These are phyloP conservation scores for Ogataea parapolymorpha DNA, from an alignment of 805 yeast species.

Conservation along the genomic window DNA sequence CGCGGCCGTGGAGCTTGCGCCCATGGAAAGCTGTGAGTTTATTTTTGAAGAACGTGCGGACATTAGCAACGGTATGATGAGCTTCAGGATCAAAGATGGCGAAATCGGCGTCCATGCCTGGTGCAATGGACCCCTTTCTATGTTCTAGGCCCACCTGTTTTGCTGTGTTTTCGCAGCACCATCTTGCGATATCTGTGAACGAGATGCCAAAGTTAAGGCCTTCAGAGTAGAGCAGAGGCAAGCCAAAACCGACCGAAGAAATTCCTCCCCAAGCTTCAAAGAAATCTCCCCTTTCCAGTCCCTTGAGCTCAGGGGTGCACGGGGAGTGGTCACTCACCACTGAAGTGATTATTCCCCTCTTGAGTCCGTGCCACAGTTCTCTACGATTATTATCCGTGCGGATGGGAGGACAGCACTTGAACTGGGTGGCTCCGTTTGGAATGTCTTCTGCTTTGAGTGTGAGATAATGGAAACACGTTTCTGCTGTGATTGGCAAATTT, in stretches of 20 bases:
- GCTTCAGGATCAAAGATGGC: conserved; percentile 70
- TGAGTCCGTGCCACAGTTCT: conserved; percentile 74
- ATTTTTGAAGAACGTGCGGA: conserved; percentile 69
- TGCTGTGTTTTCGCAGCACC: conserved; percentile 86
- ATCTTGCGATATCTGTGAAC: conserved; percentile 59
- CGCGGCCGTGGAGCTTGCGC: conserved; percentile 62
- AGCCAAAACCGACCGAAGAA: conserved; percentile 86
- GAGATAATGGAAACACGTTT: conserved; percentile 92
- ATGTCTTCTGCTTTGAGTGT: conserved; percentile 75
- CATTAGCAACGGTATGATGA: conserved; percentile 48
- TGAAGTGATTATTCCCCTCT: conserved; percentile 63
- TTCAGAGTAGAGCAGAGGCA: conserved; percentile 77
- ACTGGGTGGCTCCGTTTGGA: conserved; percentile 73
- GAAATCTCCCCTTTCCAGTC: conserved; percentile 79
- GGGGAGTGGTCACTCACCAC: conserved; percentile 97
- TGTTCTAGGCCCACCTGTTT: conserved; percentile 75
- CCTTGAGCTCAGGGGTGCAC: conserved; percentile 88
- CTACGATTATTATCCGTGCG: conserved; percentile 69
- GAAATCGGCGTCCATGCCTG: conserved; percentile 87
- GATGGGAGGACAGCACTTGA: conserved; percentile 95
- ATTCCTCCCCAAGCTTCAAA: conserved; percentile 97
- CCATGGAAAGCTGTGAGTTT: conserved; percentile 88
- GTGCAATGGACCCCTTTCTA: conserved; percentile 65
- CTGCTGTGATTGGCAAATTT: conserved; percentile 71
- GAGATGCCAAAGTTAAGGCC: conserved; percentile 40